A percentile compares a stretch with the other conserved stretches of the same genome.
Evolutionary conservation across 2,329 filamentous ascomycete genomes (phyloP).

Genomic region (Lasiodiplodia hormozganensis): DNA sequence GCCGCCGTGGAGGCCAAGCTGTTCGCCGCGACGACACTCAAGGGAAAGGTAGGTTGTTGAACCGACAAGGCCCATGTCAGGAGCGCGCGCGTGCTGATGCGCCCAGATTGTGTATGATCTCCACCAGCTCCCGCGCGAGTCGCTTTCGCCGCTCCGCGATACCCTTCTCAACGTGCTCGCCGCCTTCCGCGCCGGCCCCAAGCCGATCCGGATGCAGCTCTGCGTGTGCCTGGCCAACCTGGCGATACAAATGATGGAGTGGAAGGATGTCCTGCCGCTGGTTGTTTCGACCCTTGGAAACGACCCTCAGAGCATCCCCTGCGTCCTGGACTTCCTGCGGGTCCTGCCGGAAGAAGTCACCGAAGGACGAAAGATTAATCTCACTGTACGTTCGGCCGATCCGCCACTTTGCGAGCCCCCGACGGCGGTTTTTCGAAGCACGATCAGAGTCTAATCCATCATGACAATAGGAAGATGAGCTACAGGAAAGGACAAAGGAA

Average conservation of each 20-base stretch:
- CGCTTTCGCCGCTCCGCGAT: conserved; percentile 78
- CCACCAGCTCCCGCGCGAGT: conserved; percentile 79
- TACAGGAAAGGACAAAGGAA: conserved; percentile 83
- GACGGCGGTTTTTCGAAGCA: conserved; percentile 42
- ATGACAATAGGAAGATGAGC: conserved; percentile 84
- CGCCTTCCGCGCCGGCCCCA: conserved; percentile 80
- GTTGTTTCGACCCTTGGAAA: conserved; percentile 80
- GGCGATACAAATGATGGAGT: conserved; percentile 93
- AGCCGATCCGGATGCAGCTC: conserved; percentile 80
- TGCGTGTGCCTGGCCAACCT: conserved; percentile 94
- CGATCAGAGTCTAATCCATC: conserved; percentile 50
- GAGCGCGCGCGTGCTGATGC: conserved; percentile 22
- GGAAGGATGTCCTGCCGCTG: conserved; percentile 88
- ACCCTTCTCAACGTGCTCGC: conserved; percentile 84
- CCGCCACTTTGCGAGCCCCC: conserved; percentile 49
- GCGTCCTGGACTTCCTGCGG: conserved; percentile 93
- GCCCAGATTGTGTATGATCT: conserved; percentile 95
- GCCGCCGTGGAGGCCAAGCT: conserved; percentile 85
- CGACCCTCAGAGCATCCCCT: conserved; percentile 79
- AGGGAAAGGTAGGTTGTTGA: conserved; percentile 81
- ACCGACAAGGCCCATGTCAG: conserved; percentile 10
- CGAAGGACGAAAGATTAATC: conserved; percentile 98
- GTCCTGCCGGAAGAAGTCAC: conserved; percentile 98
- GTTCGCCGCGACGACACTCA: conserved; percentile 95
- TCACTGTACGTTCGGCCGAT: conserved; percentile 86